Evolutionary conservation across 176 grass and related monocot species (phyloP), one percentile per base, ranked within the genome.

Genomic region (Oryza meyeriana): DNA sequence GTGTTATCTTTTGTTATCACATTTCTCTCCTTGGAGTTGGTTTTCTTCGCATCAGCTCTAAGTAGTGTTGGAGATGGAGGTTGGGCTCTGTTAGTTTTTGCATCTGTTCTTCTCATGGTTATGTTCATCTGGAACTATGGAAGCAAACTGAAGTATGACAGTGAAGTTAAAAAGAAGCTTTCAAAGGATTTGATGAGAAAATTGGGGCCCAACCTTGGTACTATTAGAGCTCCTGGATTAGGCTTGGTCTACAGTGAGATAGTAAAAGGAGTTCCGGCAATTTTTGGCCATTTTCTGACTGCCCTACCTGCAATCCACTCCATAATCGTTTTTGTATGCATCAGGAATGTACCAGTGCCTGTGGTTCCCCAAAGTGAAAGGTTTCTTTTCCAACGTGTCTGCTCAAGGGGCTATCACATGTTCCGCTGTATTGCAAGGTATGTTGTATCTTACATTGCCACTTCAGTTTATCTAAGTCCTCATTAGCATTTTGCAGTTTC

Each of bases 341-440:
- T 98, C 72, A 95, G 94, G 87, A 95, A 91, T 78, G 86, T 98
- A 28, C 88, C 95, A 39, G 92, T 98, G 85, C 95, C 95, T 34
- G 81, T 88, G 25, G 95, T 98, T 79, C 90, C 92, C 14, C 95
- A 98, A 75, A 90, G 72, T 61, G 95, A 98, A 86, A 91, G 95
- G 82, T 98, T 98, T 88, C 89, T 98, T 67, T 98, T 98, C 75
- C 88, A 90, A 84, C 88, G 92, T 70, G 90, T 98, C 67, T 95
- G 95, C 71, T 79, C 95, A 41, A 93, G 93, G 81, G 83, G 87
- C 58, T 98, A 93, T 78, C 90, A 95, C 90, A 79, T 95, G 88
- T 98, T 98, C 77, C 92, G 95, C 32, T 98, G 95, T 81, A 95
- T 98, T 76, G 95, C 92, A 42, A 93, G 95, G 95, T 97, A 87